Evolutionary conservation across 1,139 yeast species (phyloP).

Genomic region (Hansenula sp.): DNA sequence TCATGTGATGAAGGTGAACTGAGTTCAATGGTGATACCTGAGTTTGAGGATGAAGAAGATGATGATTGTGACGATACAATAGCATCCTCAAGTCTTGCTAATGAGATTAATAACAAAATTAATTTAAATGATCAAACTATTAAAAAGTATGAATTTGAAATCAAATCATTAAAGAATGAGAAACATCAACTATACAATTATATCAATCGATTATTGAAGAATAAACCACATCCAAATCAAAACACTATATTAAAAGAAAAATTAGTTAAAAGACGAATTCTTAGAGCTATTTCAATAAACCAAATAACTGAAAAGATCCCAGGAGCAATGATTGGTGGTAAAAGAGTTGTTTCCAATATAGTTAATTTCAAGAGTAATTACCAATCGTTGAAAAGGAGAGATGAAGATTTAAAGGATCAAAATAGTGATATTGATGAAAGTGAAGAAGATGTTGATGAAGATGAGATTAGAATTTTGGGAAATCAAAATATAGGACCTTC

Average conservation of each 20-base stretch:
- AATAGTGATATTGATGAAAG: conserved; percentile 9
- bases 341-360: conserved; percentile 14
- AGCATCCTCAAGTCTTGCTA: conserved; percentile 7
- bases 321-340: conserved; percentile 1
- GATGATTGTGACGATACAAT: conserved; percentile 2
- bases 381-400: too few relatives aligned
- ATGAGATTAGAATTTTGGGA: neutral
- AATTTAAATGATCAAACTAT: conserved; percentile 9
- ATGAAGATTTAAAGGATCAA: neutral
- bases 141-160: conserved; percentile 13
- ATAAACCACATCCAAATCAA: conserved; percentile 12
- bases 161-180: conserved; percentile 18
- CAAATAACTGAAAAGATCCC: neutral
- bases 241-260: conserved; percentile 19
- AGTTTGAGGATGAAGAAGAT: conserved; percentile 25
- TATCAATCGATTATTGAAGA: conserved; percentile 19
- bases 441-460: conserved; percentile 4
- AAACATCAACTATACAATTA: conserved; percentile 20
- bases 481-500: neutral
- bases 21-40: neutral
- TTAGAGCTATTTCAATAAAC: conserved; percentile 15
- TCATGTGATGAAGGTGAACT: conserved; percentile 2
- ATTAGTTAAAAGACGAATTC: conserved; percentile 18
- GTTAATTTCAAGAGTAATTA: conserved; percentile 11
- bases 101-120: conserved; percentile 12